A percentile compares a stretch with the other conserved stretches of the same genome.
phyloP scores from a whole-genome alignment of 208 protist species.

The Histomonas meleagridis region DNA sequence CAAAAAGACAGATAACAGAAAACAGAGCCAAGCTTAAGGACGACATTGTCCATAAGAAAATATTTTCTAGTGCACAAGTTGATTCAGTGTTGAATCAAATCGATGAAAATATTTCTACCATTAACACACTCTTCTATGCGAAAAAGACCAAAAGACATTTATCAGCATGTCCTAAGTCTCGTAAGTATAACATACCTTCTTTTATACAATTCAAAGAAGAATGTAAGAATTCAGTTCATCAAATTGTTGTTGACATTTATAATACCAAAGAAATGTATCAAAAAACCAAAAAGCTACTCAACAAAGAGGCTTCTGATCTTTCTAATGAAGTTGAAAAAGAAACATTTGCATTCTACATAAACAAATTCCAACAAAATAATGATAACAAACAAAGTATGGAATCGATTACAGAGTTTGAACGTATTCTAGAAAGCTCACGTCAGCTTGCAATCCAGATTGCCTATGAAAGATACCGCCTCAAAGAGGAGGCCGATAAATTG shows the following conservation, averaged over 20 bases:
- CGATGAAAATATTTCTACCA: neutral
- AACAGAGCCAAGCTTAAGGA: neutral
- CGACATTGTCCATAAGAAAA: neutral
- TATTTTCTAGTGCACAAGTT: neutral
- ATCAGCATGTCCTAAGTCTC: neutral
- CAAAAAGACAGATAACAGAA: neutral
- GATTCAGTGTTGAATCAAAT: neutral
- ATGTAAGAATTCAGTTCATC: neutral
- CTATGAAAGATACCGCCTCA: neutral
- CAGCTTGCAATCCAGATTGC: neutral
- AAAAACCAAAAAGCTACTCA: too few relatives aligned
- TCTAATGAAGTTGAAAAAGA: too few relatives aligned
- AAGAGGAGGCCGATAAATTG: neutral
- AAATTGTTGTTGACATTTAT: neutral
- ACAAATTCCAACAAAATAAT: too few relatives aligned
- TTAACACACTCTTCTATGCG: neutral
- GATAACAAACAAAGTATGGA: too few relatives aligned
- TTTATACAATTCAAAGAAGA: neutral
- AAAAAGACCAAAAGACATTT: neutral
- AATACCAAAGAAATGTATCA: too few relatives aligned
- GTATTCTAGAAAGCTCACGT: neutral
- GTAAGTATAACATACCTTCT: neutral
- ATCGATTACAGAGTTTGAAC: neutral
- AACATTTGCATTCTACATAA: too few relatives aligned
- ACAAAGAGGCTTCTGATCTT: too few relatives aligned